Percentiles rank a stretch among this genome's conserved stretches.
phyloP scores from a whole-genome alignment of 768 basidiomycete species.

The Tulasnella sp. region DNA sequence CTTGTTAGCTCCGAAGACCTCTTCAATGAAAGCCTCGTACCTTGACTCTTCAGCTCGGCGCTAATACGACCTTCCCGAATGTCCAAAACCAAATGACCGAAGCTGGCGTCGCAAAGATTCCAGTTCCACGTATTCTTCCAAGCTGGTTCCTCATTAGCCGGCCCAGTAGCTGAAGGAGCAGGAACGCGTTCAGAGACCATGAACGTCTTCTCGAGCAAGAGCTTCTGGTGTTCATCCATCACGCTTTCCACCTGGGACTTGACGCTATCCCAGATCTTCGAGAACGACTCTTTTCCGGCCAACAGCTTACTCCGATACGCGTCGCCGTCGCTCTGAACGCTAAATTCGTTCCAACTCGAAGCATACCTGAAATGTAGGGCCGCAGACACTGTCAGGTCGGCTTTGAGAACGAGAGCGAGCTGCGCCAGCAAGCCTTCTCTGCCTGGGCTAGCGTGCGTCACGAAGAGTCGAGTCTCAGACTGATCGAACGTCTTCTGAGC shows the following conservation, averaged over 20 bases:
- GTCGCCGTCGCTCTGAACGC: slow-evolving; percentile 81
- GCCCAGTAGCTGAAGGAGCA: slow-evolving; percentile 34
- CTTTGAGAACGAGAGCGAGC: slow-evolving; percentile 80
- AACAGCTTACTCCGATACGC: slow-evolving; percentile 72
- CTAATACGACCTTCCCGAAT: slow-evolving; percentile 87
- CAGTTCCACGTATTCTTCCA: slow-evolving; percentile 99
- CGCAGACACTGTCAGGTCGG: slow-evolving; percentile 87
- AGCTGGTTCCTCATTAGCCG: slow-evolving; percentile 58
- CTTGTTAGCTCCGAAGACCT: too few species aligned
- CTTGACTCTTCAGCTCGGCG: slow-evolving; percentile 86
- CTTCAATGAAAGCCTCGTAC: too few species aligned
- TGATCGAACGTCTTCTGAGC: slow-evolving; percentile 88
- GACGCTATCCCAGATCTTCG: slow-evolving; percentile 91
- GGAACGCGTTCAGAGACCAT: slow-evolving; percentile 77
- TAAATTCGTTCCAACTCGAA: slow-evolving; percentile 93
- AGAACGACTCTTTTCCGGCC: slow-evolving; percentile 69
- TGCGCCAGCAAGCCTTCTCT: slow-evolving; percentile 88
- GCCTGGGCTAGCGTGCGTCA: slow-evolving; percentile 87
- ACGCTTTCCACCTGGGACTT: slow-evolving; percentile 83
- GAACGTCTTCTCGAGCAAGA: slow-evolving; percentile 80
- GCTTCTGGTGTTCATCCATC: slow-evolving; percentile 81
- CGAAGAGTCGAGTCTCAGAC: slow-evolving; percentile 84
- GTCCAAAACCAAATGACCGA: slow-evolving; percentile 77
- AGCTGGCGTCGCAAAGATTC: slow-evolving; percentile 95
- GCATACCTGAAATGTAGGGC: slow-evolving; percentile 98